Evolutionary conservation across 225 moss, liverwort and hornwort genomes (phyloP).

Genomic region (Bryoerythrophyllum caledonicum): DNA sequence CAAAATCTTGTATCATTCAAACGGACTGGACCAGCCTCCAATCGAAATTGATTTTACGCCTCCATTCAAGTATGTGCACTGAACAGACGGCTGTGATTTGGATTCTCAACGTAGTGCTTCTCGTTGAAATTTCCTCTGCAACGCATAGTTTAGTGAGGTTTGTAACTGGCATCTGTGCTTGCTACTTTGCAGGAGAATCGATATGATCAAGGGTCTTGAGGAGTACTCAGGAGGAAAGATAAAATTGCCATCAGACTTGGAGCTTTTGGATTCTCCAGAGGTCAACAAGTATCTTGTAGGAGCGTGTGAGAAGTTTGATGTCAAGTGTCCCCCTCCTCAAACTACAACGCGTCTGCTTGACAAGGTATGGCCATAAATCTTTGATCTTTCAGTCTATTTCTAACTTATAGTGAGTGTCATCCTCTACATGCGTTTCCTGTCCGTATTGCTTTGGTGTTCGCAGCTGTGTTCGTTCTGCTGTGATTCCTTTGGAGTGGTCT

Average conservation of each 20-base stretch:
- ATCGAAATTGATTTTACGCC: slow-evolving; percentile 92
- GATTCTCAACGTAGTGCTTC: not conserved
- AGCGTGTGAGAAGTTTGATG: slow-evolving; percentile 65
- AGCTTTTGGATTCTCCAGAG: slow-evolving; percentile 69
- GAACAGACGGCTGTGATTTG: not conserved
- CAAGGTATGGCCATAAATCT: slow-evolving; percentile 53
- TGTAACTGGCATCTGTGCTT: slow-evolving; percentile 5
- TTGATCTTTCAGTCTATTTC: not conserved
- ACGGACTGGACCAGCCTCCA: slow-evolving; percentile 72
- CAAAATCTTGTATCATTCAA: slow-evolving; percentile 78
- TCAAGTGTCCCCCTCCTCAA: slow-evolving; percentile 93
- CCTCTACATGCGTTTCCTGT: not conserved
- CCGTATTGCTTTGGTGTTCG: not conserved
- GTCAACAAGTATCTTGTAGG: slow-evolving; percentile 73
- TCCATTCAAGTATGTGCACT: slow-evolving; percentile 66
- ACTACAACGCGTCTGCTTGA: slow-evolving; percentile 92
- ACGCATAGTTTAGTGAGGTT: not conserved
- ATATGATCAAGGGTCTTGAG: slow-evolving; percentile 87
- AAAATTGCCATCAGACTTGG: slow-evolving; percentile 62
- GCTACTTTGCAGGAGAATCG: slow-evolving; percentile 67
- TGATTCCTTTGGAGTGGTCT: not conserved
- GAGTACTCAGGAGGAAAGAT: slow-evolving; percentile 60
- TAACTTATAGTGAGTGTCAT: not conserved
- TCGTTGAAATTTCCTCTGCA: not conserved
- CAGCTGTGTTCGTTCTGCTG: too few species aligned